phyloP scores from a whole-genome alignment of 371 early-diverging fungal genomes.

The Lichtheimia ramosa region DNA sequence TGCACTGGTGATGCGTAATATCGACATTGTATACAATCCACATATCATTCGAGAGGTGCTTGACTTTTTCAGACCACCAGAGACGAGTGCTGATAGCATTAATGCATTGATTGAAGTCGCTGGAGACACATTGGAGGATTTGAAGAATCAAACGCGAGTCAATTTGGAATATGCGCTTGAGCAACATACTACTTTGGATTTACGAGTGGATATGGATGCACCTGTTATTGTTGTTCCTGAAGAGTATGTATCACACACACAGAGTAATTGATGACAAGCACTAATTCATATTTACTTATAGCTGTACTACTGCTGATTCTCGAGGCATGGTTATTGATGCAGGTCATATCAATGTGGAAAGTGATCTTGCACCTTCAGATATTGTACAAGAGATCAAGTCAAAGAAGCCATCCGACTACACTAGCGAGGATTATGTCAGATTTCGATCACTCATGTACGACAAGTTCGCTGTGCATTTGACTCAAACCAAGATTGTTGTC shows the following conservation, averaged over 20 bases:
- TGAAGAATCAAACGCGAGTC: constrained; percentile 88
- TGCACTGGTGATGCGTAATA: constrained; percentile 81
- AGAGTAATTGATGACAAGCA: background rate
- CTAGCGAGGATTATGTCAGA: constrained; percentile 65
- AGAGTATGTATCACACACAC: constrained; percentile 42
- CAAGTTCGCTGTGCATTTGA: constrained; percentile 79
- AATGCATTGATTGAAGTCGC: constrained; percentile 79
- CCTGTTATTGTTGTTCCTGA: constrained; percentile 96
- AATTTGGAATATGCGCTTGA: constrained; percentile 87
- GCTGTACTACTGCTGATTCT: constrained; percentile 66
- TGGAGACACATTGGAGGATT: constrained; percentile 85
- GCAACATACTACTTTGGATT: constrained; percentile 85
- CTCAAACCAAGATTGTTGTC: constrained; percentile 82
- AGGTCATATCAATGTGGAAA: constrained; percentile 89
- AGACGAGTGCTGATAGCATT: constrained; percentile 74
- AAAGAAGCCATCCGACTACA: constrained; percentile 62
- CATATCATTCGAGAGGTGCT: constrained; percentile 70
- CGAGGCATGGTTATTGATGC: constrained; percentile 88
- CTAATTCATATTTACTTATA: constrained; percentile 17
- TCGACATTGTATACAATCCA: constrained; percentile 91
- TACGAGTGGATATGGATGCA: constrained; percentile 94
- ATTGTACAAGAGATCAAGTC: constrained; percentile 67
- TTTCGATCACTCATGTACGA: constrained; percentile 90
- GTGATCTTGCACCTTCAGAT: constrained; percentile 76
- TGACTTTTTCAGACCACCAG: constrained; percentile 86